A percentile compares a stretch with the other conserved stretches of the same genome.
Conservation (phyloP, 805 yeast genomes). For the Zygosaccharomyces kombuchaensis region DNA sequence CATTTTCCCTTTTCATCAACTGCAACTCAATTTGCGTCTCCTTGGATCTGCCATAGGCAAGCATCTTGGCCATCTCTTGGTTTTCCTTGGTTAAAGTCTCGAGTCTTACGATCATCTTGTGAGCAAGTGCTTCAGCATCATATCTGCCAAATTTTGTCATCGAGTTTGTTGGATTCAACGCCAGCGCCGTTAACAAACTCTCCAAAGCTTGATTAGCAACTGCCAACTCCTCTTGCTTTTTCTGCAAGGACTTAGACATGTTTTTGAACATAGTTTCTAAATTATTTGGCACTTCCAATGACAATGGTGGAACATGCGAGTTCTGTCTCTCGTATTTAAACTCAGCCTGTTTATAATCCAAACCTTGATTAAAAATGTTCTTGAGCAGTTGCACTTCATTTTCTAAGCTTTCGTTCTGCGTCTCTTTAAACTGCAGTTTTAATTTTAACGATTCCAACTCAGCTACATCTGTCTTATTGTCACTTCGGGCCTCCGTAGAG, state of each 20-base stretch:
- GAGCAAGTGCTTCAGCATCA: constrained; percentile 72
- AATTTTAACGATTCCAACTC: constrained; percentile 40
- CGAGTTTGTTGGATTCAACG: constrained; percentile 46
- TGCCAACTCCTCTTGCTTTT: constrained; percentile 47
- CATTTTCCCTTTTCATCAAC: constrained; percentile 48
- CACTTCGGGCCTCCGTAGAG: not conserved
- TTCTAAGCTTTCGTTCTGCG: constrained; percentile 44
- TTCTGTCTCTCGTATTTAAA: constrained; percentile 21
- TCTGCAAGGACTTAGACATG: constrained; percentile 45
- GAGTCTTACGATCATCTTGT: constrained; percentile 61
- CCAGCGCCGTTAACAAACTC: constrained; percentile 52
- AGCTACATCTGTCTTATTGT: not conserved
- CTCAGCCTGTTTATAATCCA: constrained; percentile 37
- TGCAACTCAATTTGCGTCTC: constrained; percentile 67
- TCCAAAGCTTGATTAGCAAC: constrained; percentile 64
- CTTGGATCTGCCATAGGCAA: constrained; percentile 71
- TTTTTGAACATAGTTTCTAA: constrained; percentile 46
- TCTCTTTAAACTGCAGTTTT: constrained; percentile 53
- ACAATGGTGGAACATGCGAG: constrained; percentile 7
- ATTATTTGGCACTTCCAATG: constrained; percentile 40
- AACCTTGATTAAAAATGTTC: constrained; percentile 33
- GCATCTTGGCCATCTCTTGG: constrained; percentile 61
- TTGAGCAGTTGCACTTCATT: constrained; percentile 41
- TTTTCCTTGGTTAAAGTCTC: constrained; percentile 63
- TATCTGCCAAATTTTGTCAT: constrained; percentile 54